phyloP scores from a whole-genome alignment of 345 rosid genomes.

The Corymbia maculata region DNA sequence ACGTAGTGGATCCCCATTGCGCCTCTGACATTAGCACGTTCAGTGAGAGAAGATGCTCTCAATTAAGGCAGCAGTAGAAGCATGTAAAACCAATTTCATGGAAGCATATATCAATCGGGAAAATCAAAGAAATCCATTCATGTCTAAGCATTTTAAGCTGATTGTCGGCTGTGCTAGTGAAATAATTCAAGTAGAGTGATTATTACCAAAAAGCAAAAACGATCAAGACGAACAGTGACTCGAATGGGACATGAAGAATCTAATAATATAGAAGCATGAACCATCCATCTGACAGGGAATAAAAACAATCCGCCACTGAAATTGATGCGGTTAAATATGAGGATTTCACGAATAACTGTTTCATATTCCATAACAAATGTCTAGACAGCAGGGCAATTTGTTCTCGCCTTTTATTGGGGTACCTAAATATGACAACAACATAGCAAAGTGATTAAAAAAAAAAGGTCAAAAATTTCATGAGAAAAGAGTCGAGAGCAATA shows the following conservation, averaged over 20 bases:
- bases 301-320: too few relatives aligned
- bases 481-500: background rate
- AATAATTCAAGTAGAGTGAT: background rate
- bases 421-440: too few relatives aligned
- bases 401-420: too few relatives aligned
- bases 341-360: too few relatives aligned
- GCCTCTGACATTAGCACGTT: slow-evolving; percentile 35
- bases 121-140: background rate
- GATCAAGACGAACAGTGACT: background rate
- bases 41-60: background rate
- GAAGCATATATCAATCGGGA: background rate
- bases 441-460: too few relatives aligned
- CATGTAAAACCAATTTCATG: background rate
- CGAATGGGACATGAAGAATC: too few relatives aligned
- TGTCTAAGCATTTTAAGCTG: too few relatives aligned
- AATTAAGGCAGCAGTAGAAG: background rate
- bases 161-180: background rate
- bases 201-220: background rate
- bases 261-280: too few relatives aligned
- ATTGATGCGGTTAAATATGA: accelerated
- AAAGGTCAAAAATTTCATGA: background rate
- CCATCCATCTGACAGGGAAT: accelerated
- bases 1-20: slow-evolving; percentile 67
- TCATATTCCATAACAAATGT: background rate
- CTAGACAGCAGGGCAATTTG: background rate